Base-by-base conservation (phyloP, 148 eudicot species). In the Nepenthes gracilis region DNA sequence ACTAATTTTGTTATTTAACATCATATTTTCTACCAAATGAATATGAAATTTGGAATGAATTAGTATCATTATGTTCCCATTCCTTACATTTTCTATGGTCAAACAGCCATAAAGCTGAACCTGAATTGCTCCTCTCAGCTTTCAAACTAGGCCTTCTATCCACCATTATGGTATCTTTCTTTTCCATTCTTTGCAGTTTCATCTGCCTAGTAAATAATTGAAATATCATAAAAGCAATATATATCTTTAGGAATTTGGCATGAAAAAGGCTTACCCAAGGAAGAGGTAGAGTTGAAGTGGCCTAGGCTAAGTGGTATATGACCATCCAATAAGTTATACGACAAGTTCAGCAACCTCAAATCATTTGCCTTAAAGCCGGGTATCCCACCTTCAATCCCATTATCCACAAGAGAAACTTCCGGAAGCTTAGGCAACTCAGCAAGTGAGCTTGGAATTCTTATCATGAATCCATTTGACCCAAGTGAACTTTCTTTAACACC, bases 301-400 rank as follows among this genome's bases (percentile, higher is more conserved):
- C 54, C 66, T 15, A 85, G 78, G 54, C 57, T 37, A 57, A 62
- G n/a, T 40, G 96, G 96, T 60, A 88, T 77, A 13, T 32, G 67
- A 2, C 96, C 96, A 33, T 33, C 47, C 35, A 88, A 72, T 2
- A 35, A 60, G 62, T 88, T 88, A 40, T 76, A 64, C 2, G 86
- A 70, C 1, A 80, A 34, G 62, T 88, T 79, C 2, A 76, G 36
- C 2, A 47, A 1, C 56, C 40, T 66, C 72, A 81, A 72, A 6
- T 57, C 58, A 5, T 12, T 12, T 2, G 77, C 75, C 47, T 36
- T n/a, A 68, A 88, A 85, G 35, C 69, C 50, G 0, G 96, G 96
- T 23, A 85, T 59, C 52, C 61, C 33, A 2, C 96, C 96, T 36
- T 38, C 67, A 72, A 88, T 80, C n/a, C 67, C 54, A 63, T 88